Base-by-base conservation (phyloP, 2,329 filamentous ascomycete species). In the Penicillium psychrosexuale region DNA sequence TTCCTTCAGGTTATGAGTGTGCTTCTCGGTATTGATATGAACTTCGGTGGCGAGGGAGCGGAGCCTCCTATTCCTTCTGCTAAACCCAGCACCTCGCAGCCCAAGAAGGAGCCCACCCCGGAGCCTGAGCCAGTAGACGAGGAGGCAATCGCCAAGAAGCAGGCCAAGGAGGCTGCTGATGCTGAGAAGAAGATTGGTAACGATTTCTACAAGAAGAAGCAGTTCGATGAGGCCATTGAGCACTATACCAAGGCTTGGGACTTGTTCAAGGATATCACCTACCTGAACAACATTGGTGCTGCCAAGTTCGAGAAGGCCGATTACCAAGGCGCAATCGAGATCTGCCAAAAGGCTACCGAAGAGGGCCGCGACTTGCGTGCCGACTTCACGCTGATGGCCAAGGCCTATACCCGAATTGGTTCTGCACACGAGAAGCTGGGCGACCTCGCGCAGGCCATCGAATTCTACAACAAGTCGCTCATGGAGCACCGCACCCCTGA, bases 171-270 rank as follows among this genome's bases (percentile, higher is more conserved):
- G 68, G 90, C 89, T 60, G 94, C 92, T 42, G 94, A 99, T 66
- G 90, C 91, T 72, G 89, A 97, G 77, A 99, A 99, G 84, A 89
- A 87, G 30, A 80, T 95, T 54, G 94, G 94, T 55, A 99, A 93
- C 13, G 91, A 94, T 66, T 87, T 88, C 74, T 99, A 99, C 83
- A 99, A 99, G 87, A 97, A 97, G 84, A 88, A 91, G 65, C 87
- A 97, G 71, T 97, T 99, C 64, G 94, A 97, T 67, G 86, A 89
- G 69, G 94, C 94, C 47, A 97, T 99, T 67, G 85, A 87, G 70
- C 91, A 99, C 79, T 99, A 99, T 81, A 84, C 75, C 72, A 95
- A 96, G 74, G 94, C 94, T 0, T 99, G 94, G 94, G 92, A 96
- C 56, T 76, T 89, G 37, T 82, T 90, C 84, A 94, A 97, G 81